Conservation (phyloP, 2,329 filamentous ascomycete genomes). For the Fusarium bactridioides region DNA sequence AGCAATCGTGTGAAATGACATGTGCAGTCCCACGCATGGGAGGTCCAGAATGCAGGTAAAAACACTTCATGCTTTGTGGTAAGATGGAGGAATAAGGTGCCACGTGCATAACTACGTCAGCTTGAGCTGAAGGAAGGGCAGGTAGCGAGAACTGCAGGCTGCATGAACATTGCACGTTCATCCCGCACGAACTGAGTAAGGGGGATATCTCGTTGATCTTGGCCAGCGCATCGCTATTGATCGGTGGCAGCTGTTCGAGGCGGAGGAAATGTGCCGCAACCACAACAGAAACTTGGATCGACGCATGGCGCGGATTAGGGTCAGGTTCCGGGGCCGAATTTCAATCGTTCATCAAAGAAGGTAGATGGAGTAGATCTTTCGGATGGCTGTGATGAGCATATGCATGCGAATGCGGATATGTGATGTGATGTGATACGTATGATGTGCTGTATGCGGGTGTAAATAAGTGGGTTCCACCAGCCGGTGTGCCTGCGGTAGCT, state of each 20-base stretch:
- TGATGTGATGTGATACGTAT: slow-evolving; percentile 31
- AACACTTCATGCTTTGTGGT: not conserved
- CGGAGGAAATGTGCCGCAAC: slow-evolving; percentile 22
- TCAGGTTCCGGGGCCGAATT: slow-evolving; percentile 6
- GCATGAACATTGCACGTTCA: slow-evolving; percentile 13
- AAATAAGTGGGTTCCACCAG: slow-evolving; percentile 14
- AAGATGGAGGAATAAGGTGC: not conserved
- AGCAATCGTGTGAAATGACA: not conserved
- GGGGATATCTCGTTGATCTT: not conserved
- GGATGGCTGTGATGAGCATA: slow-evolving; percentile 36
- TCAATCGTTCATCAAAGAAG: slow-evolving; percentile 21
- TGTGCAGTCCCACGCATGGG: not conserved
- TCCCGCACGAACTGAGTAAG: not conserved
- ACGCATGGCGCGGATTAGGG: slow-evolving; percentile 24
- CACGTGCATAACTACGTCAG: slow-evolving; percentile 15
- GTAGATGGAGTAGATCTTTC: slow-evolving; percentile 25
- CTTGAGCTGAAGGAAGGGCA: slow-evolving; percentile 3
- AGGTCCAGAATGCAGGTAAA: not conserved
- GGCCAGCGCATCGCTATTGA: not conserved
- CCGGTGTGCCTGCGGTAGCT: slow-evolving; percentile 28
- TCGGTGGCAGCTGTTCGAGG: not conserved
- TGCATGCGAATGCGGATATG: slow-evolving; percentile 33
- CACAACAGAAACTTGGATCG: slow-evolving; percentile 34
- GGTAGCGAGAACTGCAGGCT: not conserved
- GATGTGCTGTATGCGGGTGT: slow-evolving; percentile 24